Evolutionary conservation across 495 filamentous ascomycete genomes (phyloP).

Genomic region (Bathelium albidoporum): DNA sequence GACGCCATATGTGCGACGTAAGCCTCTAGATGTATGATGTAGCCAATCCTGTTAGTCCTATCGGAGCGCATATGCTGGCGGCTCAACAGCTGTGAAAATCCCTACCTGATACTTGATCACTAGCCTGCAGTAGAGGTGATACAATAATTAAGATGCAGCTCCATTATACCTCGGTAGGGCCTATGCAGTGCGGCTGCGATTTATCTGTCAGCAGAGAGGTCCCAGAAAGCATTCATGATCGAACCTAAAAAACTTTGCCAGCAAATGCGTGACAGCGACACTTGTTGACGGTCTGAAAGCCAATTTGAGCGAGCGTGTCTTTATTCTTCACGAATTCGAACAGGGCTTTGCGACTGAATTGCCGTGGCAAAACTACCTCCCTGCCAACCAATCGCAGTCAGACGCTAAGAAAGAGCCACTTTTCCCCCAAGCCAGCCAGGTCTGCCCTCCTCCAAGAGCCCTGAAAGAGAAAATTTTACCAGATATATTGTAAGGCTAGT

Average conservation of each 20-base stretch:
- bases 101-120: neutral
- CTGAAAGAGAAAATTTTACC: neutral
- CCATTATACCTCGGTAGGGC: neutral
- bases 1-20: neutral
- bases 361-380: neutral
- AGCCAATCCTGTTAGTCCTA: neutral
- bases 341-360: neutral
- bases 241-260: neutral
- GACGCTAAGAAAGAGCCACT: neutral
- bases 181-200: neutral
- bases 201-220: neutral
- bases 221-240: neutral
- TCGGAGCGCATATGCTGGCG: neutral
- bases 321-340: neutral
- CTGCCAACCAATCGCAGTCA: neutral
- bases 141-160: neutral
- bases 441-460: neutral
- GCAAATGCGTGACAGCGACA: neutral
- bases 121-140: slow-evolving; percentile 2
- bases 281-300: neutral
- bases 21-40: neutral
- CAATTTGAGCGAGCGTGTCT: neutral
- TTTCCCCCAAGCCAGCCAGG: neutral
- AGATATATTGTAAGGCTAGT: neutral
- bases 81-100: neutral